These are phyloP conservation scores for Zasmidium angulare DNA, from an alignment of 2,329 filamentous ascomycete genomes.

Conservation along the genomic window DNA sequence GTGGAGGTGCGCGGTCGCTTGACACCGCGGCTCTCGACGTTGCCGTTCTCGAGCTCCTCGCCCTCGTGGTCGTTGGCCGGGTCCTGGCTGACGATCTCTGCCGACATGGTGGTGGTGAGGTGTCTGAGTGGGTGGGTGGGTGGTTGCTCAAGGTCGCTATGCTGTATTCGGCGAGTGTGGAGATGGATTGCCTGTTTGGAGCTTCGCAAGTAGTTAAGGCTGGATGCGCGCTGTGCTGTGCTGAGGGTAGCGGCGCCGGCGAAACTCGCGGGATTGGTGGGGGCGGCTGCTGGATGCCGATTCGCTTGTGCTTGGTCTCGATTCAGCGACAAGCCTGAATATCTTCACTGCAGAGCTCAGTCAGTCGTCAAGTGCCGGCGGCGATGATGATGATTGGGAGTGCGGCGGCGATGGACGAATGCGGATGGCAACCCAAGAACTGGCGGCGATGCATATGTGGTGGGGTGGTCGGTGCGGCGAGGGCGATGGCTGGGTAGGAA, in stretches of 20 bases:
- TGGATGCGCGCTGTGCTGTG: background rate
- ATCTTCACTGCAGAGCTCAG: background rate
- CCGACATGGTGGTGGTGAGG: conserved; percentile 4
- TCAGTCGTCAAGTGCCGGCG: background rate
- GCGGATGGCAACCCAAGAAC: too few species aligned
- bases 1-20: conserved; percentile 82
- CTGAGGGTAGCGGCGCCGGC: background rate
- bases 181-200: conserved; percentile 9
- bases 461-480: background rate
- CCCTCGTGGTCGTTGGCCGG: conserved; percentile 40
- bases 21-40: conserved; percentile 70
- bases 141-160: conserved; percentile 7
- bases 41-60: conserved; percentile 67
- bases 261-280: background rate
- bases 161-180: conserved; percentile 11
- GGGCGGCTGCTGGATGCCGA: background rate
- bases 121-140: background rate
- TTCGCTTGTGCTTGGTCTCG: background rate
- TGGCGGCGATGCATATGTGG: background rate
- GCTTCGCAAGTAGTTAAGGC: conserved; percentile 3
- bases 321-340: background rate
- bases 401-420: too few species aligned
- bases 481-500: conserved; percentile 7
- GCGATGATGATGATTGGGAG: background rate
- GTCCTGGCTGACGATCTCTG: conserved; percentile 18